Evolutionary conservation across 1,284 basidiomycete genomes (phyloP).

Genomic region (Fistulinella staudtii): DNA sequence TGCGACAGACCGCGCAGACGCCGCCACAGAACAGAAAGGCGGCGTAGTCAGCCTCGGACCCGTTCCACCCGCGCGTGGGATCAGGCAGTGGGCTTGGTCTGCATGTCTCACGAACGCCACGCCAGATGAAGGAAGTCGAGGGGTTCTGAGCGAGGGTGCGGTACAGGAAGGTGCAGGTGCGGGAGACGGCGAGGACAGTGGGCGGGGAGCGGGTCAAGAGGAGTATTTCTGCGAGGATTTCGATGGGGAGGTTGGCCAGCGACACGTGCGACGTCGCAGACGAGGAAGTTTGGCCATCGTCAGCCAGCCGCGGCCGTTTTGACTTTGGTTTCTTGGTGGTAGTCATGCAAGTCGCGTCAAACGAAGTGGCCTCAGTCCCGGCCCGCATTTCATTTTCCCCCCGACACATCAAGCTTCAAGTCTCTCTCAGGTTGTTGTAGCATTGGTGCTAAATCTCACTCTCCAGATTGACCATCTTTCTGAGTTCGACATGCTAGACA

Average conservation of each 20-base stretch:
- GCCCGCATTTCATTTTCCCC: too few relatives aligned
- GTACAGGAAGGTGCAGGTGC: conserved; percentile 41
- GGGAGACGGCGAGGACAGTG: conserved; percentile 45
- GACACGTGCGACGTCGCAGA: too few relatives aligned
- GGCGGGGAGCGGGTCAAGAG: conserved; percentile 35
- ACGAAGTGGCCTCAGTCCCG: too few relatives aligned
- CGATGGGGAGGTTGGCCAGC: conserved; percentile 39
- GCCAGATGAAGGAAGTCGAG: conserved; percentile 42
- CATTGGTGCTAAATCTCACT: too few relatives aligned
- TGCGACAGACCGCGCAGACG: conserved; percentile 51
- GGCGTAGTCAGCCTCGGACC: conserved; percentile 46
- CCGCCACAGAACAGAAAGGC: conserved; percentile 59
- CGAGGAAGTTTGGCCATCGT: too few relatives aligned
- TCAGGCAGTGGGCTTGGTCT: conserved; percentile 36
- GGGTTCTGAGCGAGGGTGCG: conserved; percentile 34
- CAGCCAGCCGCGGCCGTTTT: too few relatives aligned
- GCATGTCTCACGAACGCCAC: conserved; percentile 33
- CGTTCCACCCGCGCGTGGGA: conserved; percentile 33
- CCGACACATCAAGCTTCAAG: too few relatives aligned
- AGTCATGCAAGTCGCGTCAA: too few relatives aligned
- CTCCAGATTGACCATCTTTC: too few relatives aligned
- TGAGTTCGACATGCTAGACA: too few relatives aligned
- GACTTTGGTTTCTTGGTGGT: too few relatives aligned
- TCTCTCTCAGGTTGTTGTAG: too few relatives aligned
- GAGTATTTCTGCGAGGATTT: conserved; percentile 45